Evolutionary conservation across 371 early-diverging fungal genomes (phyloP).

Genomic region (Actinomortierella ambigua): DNA sequence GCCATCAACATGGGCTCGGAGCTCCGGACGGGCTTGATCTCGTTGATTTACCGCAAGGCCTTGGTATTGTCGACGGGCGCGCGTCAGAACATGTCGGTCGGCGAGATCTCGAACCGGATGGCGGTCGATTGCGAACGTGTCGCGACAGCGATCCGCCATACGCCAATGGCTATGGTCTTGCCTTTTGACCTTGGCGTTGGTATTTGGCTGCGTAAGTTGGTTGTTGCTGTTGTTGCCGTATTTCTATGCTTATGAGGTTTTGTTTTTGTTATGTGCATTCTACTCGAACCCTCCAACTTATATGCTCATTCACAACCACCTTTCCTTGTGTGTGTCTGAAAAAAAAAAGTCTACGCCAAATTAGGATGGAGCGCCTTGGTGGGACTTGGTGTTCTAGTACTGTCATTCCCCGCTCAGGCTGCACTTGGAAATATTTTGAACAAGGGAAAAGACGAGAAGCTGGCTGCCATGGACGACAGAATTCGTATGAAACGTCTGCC

Average conservation of each 20-base stretch:
- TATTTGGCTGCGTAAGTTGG: no score
- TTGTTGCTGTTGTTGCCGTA: no score
- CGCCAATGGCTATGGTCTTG: conserved; percentile 36
- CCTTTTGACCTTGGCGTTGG: conserved; percentile 30
- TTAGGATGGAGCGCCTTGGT: conserved; percentile 50
- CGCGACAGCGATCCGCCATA: conserved; percentile 58
- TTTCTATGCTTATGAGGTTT: no score
- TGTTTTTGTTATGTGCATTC: no score
- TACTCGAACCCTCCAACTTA: no score
- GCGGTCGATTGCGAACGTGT: conserved; percentile 43
- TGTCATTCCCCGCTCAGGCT: not conserved
- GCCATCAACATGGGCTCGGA: conserved; percentile 47
- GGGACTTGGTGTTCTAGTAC: conserved; percentile 44
- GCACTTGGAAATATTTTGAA: no score
- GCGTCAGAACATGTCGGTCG: conserved; percentile 18
- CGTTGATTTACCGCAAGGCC: conserved; percentile 61
- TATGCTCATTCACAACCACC: no score
- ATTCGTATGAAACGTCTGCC: no score
- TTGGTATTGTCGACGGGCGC: conserved; percentile 21
- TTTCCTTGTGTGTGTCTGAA: no score
- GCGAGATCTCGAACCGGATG: conserved; percentile 38
- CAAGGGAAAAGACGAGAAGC: no score
- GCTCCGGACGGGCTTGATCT: conserved; percentile 54
- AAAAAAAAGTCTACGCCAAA: conserved; percentile 40
- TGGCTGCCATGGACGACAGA: no score